A percentile compares a stretch with the other conserved stretches of the same genome.
Evolutionary conservation across 1,284 basidiomycete species (phyloP).

Genomic region (Marasmius fiardii): DNA sequence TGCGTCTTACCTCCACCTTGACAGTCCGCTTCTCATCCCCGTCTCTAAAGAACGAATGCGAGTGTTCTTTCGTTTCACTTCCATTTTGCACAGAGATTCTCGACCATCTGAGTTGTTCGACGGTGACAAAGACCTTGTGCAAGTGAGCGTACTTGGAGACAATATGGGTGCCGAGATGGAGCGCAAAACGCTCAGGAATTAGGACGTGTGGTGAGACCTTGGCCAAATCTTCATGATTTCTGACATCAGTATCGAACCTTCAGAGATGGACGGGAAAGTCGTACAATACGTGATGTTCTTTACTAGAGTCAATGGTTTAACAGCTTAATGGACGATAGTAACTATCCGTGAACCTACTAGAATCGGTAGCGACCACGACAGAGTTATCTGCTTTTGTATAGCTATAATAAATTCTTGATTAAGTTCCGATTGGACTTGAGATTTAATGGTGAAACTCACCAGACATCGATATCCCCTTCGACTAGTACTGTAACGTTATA

Average conservation of each 20-base stretch:
- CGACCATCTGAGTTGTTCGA: constrained; percentile 85
- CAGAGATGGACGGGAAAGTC: constrained; percentile 18
- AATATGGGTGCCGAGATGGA: constrained; percentile 84
- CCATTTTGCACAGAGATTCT: constrained; percentile 60
- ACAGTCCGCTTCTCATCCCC: constrained; percentile 86
- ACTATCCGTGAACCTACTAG: constrained; percentile 48
- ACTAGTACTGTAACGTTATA: constrained; percentile 77
- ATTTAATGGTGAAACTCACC: constrained; percentile 36
- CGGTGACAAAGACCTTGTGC: constrained; percentile 68
- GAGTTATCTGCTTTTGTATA: constrained; percentile 85
- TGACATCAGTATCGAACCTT: neutral
- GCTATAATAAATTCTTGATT: constrained; percentile 30
- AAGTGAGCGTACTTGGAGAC: constrained; percentile 84
- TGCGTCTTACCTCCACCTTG: constrained; percentile 51
- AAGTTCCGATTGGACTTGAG: neutral
- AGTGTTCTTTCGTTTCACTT: constrained; percentile 52
- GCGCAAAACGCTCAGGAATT: constrained; percentile 80
- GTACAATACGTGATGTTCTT: constrained; percentile 92
- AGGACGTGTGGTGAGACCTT: constrained; percentile 86
- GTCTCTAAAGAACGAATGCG: constrained; percentile 84
- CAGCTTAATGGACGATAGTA: constrained; percentile 3
- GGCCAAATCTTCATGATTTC: constrained; percentile 61
- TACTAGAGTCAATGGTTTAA: constrained; percentile 43
- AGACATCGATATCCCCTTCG: constrained; percentile 76
- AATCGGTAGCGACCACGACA: constrained; percentile 85